Evolutionary conservation across 306 rosid species (phyloP).

Genomic region (Mimosa pudica): DNA sequence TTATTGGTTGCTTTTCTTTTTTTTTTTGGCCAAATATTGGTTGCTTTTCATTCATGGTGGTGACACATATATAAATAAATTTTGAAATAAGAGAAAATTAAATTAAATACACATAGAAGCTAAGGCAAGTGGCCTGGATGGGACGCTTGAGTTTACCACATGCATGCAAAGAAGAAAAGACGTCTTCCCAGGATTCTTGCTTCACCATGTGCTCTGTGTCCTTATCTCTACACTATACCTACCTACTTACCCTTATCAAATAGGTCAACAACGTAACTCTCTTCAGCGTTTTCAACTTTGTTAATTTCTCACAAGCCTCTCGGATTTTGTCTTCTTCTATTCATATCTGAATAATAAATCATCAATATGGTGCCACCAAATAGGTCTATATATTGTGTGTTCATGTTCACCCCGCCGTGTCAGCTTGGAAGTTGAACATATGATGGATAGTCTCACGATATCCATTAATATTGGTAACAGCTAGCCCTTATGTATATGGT

Average conservation of each 20-base stretch:
- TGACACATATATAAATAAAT: not conserved
- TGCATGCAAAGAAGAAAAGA: conserved; percentile 16
- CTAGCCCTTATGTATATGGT: not conserved
- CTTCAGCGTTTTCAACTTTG: not conserved
- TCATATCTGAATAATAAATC: not conserved
- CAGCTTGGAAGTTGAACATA: not conserved
- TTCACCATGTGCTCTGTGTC: not conserved
- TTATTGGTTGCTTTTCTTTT: conserved; percentile 7
- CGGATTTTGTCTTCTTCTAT: not conserved
- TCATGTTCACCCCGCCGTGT: not conserved
- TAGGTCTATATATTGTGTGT: not conserved
- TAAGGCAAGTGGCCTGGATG: not conserved
- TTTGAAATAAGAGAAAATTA: not conserved
- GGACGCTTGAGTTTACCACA: conserved; percentile 11
- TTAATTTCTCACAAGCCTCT: not conserved
- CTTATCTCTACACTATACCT: no score
- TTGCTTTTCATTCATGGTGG: not conserved
- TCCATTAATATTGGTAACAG: not conserved
- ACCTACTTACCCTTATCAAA: not conserved
- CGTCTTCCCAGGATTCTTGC: conserved; percentile 27
- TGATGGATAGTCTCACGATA: not conserved
- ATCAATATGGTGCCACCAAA: not conserved
- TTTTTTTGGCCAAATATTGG: no score
- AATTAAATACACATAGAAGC: no score
- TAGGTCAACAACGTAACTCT: not conserved